Percentiles rank a stretch among this genome's conserved stretches.
Conservation (phyloP, 495 filamentous ascomycete genomes). For the Platismatia glauca region DNA sequence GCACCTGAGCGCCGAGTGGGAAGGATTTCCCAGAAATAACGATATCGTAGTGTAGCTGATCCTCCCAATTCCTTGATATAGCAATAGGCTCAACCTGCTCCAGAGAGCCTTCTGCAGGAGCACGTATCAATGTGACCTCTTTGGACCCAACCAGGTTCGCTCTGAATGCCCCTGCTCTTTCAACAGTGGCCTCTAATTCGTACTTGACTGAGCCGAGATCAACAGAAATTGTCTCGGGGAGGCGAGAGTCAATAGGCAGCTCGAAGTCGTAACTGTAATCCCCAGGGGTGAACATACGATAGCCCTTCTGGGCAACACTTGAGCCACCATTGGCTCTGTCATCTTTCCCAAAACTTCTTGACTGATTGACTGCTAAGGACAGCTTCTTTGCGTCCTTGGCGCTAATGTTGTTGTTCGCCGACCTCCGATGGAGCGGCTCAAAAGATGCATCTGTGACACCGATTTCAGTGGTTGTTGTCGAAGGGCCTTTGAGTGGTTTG, state of each 20-base stretch:
- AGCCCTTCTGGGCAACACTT: slow-evolving; percentile 74
- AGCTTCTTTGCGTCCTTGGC: slow-evolving; percentile 52
- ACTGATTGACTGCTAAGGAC: slow-evolving; percentile 70
- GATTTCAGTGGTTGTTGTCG: slow-evolving; percentile 42
- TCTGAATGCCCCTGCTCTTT: slow-evolving; percentile 86
- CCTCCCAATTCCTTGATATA: slow-evolving; percentile 94
- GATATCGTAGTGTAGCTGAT: slow-evolving; percentile 97
- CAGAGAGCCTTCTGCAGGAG: slow-evolving; percentile 82
- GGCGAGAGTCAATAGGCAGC: slow-evolving; percentile 81
- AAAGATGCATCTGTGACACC: slow-evolving; percentile 27
- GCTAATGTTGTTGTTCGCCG: slow-evolving; percentile 29
- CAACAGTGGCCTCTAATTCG: slow-evolving; percentile 78
- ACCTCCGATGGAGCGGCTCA: slow-evolving; percentile 30
- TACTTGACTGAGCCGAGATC: slow-evolving; percentile 85
- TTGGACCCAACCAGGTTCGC: slow-evolving; percentile 76
- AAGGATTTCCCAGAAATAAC: slow-evolving; percentile 99
- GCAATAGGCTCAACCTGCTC: slow-evolving; percentile 95
- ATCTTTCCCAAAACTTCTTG: slow-evolving; percentile 78
- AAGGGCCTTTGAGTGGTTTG: slow-evolving; percentile 37
- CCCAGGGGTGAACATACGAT: slow-evolving; percentile 80
- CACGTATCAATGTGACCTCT: slow-evolving; percentile 79
- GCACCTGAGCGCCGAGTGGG: slow-evolving; percentile 82
- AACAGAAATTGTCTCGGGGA: slow-evolving; percentile 85
- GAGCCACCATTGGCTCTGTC: slow-evolving; percentile 51
- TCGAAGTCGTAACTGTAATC: slow-evolving; percentile 95